phyloP scores from a whole-genome alignment of 345 rosid genomes.

The Corymbia maculata region DNA sequence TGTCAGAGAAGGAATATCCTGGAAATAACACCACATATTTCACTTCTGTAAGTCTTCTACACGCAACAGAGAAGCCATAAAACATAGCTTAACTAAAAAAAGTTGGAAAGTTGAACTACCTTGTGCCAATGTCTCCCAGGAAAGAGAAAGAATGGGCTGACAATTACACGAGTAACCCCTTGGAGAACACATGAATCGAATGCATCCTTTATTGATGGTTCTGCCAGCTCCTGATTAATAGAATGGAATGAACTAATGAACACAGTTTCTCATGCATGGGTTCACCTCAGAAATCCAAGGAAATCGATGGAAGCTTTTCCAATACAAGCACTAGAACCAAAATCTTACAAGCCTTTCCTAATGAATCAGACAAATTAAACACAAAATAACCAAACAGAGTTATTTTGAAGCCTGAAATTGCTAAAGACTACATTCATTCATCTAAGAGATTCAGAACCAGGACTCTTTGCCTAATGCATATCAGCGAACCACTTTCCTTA shows the following conservation, averaged over 20 bases:
- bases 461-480: neutral
- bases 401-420: neutral
- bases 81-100: neutral
- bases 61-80: neutral
- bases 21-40: neutral
- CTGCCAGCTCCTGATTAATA: conserved; percentile 64
- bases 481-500: neutral
- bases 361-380: neutral
- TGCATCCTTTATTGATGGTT: conserved; percentile 81
- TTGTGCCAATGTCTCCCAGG: conserved; percentile 94
- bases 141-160: conserved; percentile 86
- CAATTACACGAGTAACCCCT: conserved; percentile 78
- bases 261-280: neutral
- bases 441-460: neutral
- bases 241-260: neutral
- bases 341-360: neutral
- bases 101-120: conserved; percentile 28
- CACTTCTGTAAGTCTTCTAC: neutral
- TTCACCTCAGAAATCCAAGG: neutral
- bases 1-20: conserved; percentile 82
- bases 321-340: neutral
- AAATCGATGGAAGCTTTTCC: neutral
- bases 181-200: conserved; percentile 55
- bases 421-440: neutral
- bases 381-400: neutral